Evolutionary conservation across 1,284 basidiomycete species (phyloP), one percentile per base, ranked within the genome.

Genomic region (Ceratobasidium theobromae): DNA sequence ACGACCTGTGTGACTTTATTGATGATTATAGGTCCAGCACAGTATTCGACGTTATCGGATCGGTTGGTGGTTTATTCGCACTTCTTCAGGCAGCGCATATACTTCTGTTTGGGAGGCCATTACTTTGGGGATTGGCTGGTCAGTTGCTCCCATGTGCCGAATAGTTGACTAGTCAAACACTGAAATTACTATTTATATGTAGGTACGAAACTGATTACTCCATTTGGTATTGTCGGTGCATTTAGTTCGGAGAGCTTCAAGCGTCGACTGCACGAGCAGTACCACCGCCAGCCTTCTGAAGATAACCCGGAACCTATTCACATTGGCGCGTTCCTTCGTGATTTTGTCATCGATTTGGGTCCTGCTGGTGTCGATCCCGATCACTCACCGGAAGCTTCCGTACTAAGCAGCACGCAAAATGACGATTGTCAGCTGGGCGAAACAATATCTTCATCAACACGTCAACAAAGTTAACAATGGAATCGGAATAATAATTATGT

Each of bases 291-390:
- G 11, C 48, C 48, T 6, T 11, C 43, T 21, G 11, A n/a, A 12
- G 53, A 57, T 16, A 25, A 25, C 27, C 18, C 40, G 4, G 53
- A 57, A 11, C 41, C 53, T 11, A 41, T 57, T 45, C 53, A 28
- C 1, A 45, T 57, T 43, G 53, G 38, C 3, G 53, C 35, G 21
- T 57, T 57, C n/a, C n/a, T 57, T 4, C 35, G 32, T 6, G 53
- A 57, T 32, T 57, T 43, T 18, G 53, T 57, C 5, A 30, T 57
- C 18, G 40, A 57, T 3, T 45, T 57, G 41, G 53, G 53, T 12
- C 38, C 53, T 6, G 51, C 48, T 25, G 48, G 28, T 6, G 27
- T 51, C 5, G 43, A 45, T 14, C 35, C 35, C 16, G 35, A 38
- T 38, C 8, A 38, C 16, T n/a, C n/a, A n/a, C n/a, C n/a, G n/a